Evolutionary conservation across 441 rosid genomes (phyloP), one percentile per base, ranked within the genome.

Genomic region (Bruguiera hainesii): DNA sequence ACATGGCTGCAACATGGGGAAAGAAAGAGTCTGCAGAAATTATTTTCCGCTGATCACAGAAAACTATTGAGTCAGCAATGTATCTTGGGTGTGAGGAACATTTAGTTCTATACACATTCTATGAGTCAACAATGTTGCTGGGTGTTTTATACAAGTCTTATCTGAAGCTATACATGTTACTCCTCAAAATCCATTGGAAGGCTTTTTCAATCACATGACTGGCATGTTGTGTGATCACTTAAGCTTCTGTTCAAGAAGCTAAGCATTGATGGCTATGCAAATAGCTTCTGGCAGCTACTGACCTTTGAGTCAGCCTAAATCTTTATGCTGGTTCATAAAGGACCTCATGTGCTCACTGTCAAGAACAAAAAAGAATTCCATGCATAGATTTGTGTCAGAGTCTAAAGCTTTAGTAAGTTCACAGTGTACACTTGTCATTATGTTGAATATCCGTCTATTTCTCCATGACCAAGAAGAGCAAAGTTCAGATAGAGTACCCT

Each of bases 261-360:
- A 18, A 9, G 29, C 19, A 3, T 37, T 52, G 31, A 21, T 31
- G 57, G 42, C 18, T 33, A 65, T 5, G 26, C n/a, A 55, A 18
- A 28, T 25, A 35, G 18, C 52, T 25, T 9, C 48, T 42, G 25
- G 18, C 16, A 18, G 18, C 37, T 18, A 65, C 61, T 55, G 61
- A 42, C 56, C 46, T 20, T 35, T 35, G 63, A 60, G 7, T 35
- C 35, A 8, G 33, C 49, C 23, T 55, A 65, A 21, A 55, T 19
- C 60, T 65, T 56, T 13, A 55, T 25, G 60, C 51, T 65, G 33
- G 23, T 35, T 55, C 31, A 53, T 20, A 65, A 26, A 23, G 30
- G 16, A 55, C 16, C 9, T 23, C 29, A 13, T 8, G 23, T 15
- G 13, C 15, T 23, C 29, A 55, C 16, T 20, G 13, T 55, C 11